A percentile compares a stretch with the other conserved stretches of the same genome.
Evolutionary conservation across 805 yeast species (phyloP).

Genomic region (Pichia eremophila): DNA sequence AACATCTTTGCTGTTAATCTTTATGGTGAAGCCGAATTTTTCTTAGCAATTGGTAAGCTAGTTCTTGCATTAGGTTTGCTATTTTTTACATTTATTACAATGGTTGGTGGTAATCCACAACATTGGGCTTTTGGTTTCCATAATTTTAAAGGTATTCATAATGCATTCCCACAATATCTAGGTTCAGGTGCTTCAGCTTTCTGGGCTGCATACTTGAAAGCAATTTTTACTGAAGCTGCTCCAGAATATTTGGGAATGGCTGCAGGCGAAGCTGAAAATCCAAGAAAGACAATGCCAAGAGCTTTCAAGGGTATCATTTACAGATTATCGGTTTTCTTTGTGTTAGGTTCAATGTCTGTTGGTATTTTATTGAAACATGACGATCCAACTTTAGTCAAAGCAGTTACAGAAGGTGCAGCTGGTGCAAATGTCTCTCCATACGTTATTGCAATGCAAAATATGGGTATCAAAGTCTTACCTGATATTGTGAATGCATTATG

Average conservation of each 20-base stretch:
- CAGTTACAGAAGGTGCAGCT: slow-evolving; percentile 51
- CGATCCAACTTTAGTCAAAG: slow-evolving; percentile 49
- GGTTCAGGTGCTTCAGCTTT: slow-evolving; percentile 59
- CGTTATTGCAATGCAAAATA: slow-evolving; percentile 70
- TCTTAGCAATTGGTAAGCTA: slow-evolving; percentile 67
- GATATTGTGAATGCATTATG: slow-evolving; percentile 72
- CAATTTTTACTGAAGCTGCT: slow-evolving; percentile 68
- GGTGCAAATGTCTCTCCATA: slow-evolving; percentile 79
- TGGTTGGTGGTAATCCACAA: slow-evolving; percentile 82
- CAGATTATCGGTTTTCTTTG: slow-evolving; percentile 57
- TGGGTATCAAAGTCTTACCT: slow-evolving; percentile 60
- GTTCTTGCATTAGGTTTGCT: slow-evolving; percentile 67
- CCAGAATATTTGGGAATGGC: slow-evolving; percentile 82
- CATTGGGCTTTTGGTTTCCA: slow-evolving; percentile 32
- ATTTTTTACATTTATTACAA: slow-evolving; percentile 65
- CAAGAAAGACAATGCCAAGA: slow-evolving; percentile 57
- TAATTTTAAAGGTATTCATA: slow-evolving; percentile 16
- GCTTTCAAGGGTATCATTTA: slow-evolving; percentile 71
- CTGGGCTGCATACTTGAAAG: slow-evolving; percentile 56
- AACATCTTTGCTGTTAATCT: slow-evolving; percentile 64
- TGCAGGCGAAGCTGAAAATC: slow-evolving; percentile 66
- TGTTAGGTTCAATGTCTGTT: slow-evolving; percentile 68
- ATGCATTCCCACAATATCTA: slow-evolving; percentile 45
- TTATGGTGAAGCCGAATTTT: slow-evolving; percentile 79
- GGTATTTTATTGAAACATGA: slow-evolving; percentile 69